phyloP scores from a whole-genome alignment of 306 rosid genomes.

The Prunus padus region DNA sequence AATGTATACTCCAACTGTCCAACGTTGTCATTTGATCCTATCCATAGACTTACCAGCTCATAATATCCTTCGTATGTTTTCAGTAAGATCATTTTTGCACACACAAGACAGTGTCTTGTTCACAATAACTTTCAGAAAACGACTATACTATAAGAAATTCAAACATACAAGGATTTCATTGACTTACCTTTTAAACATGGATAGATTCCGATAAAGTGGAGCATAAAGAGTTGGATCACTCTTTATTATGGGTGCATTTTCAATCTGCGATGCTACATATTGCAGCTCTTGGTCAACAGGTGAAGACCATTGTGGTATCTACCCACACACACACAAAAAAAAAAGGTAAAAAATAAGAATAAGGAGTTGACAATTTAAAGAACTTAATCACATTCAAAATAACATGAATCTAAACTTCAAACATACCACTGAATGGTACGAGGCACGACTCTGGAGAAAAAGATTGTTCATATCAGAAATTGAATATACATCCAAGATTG shows the following conservation, averaged over 20 bases:
- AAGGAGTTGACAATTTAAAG: slow-evolving; percentile 11
- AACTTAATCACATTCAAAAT: slow-evolving; percentile 5
- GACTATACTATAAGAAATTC: not conserved
- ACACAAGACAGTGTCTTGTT: not conserved
- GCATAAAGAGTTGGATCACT: slow-evolving; percentile 56
- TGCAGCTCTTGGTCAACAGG: slow-evolving; percentile 59
- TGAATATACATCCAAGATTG: slow-evolving; percentile 39
- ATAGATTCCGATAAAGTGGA: slow-evolving; percentile 68
- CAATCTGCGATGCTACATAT: slow-evolving; percentile 53
- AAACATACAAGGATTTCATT: not conserved
- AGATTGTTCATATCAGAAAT: slow-evolving; percentile 66
- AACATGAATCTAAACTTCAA: slow-evolving; percentile 11
- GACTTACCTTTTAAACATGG: slow-evolving; percentile 68
- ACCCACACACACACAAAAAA: not conserved
- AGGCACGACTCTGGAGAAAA: slow-evolving; percentile 47
- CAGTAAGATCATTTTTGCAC: not conserved
- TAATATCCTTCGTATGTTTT: not conserved
- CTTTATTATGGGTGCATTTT: slow-evolving; percentile 60
- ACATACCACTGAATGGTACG: slow-evolving; percentile 58
- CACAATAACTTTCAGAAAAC: not conserved
- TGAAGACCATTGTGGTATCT: slow-evolving; percentile 74
- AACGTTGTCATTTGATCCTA: not conserved
- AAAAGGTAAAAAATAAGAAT: slow-evolving; percentile 18
- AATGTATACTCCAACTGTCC: not conserved
- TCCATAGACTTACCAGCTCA: not conserved